Base-by-base conservation (phyloP, 1,139 yeast genomes). In the Lizanozyma gosingica region DNA sequence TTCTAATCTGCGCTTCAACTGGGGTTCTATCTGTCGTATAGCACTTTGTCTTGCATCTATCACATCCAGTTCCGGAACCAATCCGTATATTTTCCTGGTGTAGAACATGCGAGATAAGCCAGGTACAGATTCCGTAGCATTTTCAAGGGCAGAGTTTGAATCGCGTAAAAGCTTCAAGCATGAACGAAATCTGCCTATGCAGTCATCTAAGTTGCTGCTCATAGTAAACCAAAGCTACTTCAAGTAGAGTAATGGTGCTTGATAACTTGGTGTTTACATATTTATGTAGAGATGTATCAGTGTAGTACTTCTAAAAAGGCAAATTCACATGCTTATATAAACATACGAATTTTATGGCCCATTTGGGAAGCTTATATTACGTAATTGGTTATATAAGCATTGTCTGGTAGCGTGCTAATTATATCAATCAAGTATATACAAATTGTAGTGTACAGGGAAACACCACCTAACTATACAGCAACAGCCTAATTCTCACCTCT, bases 1-100 rank as follows among this genome's bases (percentile, higher is more conserved):
- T 58, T 45, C 62, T 61, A 44, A 61, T 59, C 49, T 56, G 35
- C 61, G 51, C 18, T 51, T 45, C 39, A 65, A 46, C 34, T 66
- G 66, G 2, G 73, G 73, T 34, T 59, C 56, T 14, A 62, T 53
- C 27, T 61, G 63, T 18, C 50, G 49, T 38, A 56, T 54, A 40
- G 65, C 56, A 33, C 55, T 52, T 39, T 51, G 51, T 40, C 60
- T 63, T 27, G 73, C 72, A 46, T 63, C 59, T n/a, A 56, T 57
- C 33, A 68, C 45, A 46, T 70, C 76, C 44, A 54, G 52, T 43
- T 65, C 69, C 1, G 76, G 71, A 1, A 67, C 65, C 33, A 70
- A 48, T 4, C 70, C 73, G 53, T 64, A 70, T 32, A 67, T 69
- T 40, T 62, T 60, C 17, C 60, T 55, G 9, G 73, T 64, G 29